phyloP scores from a whole-genome alignment of 1,284 basidiomycete genomes.

The Cystobasidium pallidum region DNA sequence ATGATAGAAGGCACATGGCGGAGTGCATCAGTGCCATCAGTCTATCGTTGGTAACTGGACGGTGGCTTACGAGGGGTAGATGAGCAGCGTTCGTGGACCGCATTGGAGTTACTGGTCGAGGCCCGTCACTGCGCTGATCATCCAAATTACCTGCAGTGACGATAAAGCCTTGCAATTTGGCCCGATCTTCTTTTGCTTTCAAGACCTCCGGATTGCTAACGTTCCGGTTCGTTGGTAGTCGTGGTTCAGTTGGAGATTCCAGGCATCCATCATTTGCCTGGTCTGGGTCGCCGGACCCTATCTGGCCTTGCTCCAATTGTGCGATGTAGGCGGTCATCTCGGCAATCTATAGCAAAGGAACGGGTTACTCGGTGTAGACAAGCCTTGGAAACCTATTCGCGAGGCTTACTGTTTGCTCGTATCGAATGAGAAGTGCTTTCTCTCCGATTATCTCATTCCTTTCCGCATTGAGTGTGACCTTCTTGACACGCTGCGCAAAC shows the following conservation, averaged over 20 bases:
- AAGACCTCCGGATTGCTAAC: slow-evolving; percentile 32
- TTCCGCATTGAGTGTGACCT: slow-evolving; percentile 75
- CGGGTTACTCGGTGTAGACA: not conserved
- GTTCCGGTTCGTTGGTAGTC: not conserved
- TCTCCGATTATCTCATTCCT: slow-evolving; percentile 93
- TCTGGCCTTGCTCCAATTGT: slow-evolving; percentile 39
- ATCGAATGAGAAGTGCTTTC: slow-evolving; percentile 82
- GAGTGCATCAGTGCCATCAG: too few relatives aligned
- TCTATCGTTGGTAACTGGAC: too few relatives aligned
- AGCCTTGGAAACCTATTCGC: not conserved
- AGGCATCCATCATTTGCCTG: too few relatives aligned
- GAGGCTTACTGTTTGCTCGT: slow-evolving; percentile 60
- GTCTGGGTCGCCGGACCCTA: not conserved
- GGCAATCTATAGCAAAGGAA: slow-evolving; percentile 47
- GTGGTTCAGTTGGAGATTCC: not conserved
- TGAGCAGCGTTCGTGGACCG: slow-evolving; percentile 20
- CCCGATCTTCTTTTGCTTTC: slow-evolving; percentile 42
- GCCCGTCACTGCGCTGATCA: slow-evolving; percentile 20
- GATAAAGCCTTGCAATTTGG: slow-evolving; percentile 42
- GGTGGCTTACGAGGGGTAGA: slow-evolving; percentile 41
- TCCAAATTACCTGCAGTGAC: slow-evolving; percentile 42
- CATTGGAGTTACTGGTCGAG: slow-evolving; percentile 39
- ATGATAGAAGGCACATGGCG: not conserved
- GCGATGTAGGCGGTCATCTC: slow-evolving; percentile 45
- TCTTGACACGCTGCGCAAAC: slow-evolving; percentile 87